A percentile compares a stretch with the other conserved stretches of the same genome.
Conservation (phyloP, 768 basidiomycete species). For the Pulveroboletus sp. region DNA sequence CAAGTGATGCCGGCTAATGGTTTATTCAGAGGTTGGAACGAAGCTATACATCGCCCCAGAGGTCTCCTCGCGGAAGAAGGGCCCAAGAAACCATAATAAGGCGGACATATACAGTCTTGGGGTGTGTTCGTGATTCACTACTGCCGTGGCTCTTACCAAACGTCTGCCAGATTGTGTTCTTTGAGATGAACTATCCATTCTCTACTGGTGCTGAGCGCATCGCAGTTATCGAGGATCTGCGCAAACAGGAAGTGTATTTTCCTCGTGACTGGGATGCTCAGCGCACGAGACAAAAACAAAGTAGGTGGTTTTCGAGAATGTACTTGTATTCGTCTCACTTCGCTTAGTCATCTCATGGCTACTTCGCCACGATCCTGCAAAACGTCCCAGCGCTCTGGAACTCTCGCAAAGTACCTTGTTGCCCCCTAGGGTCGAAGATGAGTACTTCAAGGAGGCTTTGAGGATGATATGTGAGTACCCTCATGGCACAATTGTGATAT, state of each 20-base stretch:
- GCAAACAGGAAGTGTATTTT: constrained; percentile 72
- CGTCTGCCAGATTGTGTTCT: constrained; percentile 78
- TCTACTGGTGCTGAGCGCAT: constrained; percentile 82
- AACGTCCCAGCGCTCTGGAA: constrained; percentile 79
- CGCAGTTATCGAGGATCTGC: constrained; percentile 73
- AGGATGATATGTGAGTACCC: constrained; percentile 63
- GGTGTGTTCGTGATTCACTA: constrained; percentile 41
- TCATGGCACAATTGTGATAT: neutral
- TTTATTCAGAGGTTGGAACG: constrained; percentile 77
- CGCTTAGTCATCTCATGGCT: constrained; percentile 74
- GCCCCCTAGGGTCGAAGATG: constrained; percentile 77
- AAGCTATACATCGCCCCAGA: constrained; percentile 92
- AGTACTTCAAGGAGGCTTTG: constrained; percentile 80
- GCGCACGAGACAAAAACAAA: constrained; percentile 62
- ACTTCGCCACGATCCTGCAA: constrained; percentile 75
- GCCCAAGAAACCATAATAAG: constrained; percentile 78
- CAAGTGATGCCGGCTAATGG: neutral
- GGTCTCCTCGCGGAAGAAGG: constrained; percentile 60
- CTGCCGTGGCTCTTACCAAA: neutral
- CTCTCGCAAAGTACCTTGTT: constrained; percentile 76
- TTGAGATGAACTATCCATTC: constrained; percentile 93
- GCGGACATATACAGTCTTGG: constrained; percentile 96
- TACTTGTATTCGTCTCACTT: constrained; percentile 2
- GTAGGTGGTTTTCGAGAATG: constrained; percentile 39
- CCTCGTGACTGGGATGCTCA: constrained; percentile 70